Conservation (phyloP, 139 green algal species). For the Trebouxia sp. region DNA sequence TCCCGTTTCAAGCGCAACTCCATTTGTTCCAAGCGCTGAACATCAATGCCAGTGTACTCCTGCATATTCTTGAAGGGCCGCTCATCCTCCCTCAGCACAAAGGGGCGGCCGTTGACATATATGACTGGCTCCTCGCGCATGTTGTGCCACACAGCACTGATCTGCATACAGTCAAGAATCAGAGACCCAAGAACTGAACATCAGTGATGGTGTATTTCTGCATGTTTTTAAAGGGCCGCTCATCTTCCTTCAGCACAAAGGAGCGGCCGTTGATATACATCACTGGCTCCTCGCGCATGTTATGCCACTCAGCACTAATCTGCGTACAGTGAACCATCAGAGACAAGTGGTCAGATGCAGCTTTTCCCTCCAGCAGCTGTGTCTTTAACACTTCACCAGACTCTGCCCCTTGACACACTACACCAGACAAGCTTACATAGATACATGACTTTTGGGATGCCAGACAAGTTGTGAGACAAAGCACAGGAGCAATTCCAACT, state of each 20-base stretch:
- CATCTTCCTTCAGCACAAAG: slow-evolving; percentile 91
- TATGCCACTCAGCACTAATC: slow-evolving; percentile 78
- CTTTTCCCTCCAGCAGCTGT: too few species aligned
- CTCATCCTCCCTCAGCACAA: slow-evolving; percentile 89
- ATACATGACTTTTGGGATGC: too few species aligned
- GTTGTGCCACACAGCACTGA: slow-evolving; percentile 85
- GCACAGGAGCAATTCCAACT: too few species aligned
- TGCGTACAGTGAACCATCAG: background rate
- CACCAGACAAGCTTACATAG: too few species aligned
- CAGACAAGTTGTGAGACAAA: too few species aligned
- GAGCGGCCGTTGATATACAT: slow-evolving; percentile 94
- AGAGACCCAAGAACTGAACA: slow-evolving; percentile 66
- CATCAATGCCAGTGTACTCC: slow-evolving; percentile 93
- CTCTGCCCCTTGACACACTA: too few species aligned
- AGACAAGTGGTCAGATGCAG: too few species aligned
- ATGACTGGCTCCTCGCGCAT: slow-evolving; percentile 94
- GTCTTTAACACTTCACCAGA: too few species aligned
- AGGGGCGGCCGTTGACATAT: slow-evolving; percentile 92
- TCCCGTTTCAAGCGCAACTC: slow-evolving; percentile 89
- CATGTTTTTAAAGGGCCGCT: slow-evolving; percentile 89
- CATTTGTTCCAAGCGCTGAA: slow-evolving; percentile 83
- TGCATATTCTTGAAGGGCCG: slow-evolving; percentile 90
- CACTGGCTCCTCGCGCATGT: slow-evolving; percentile 95
- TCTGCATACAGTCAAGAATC: background rate
- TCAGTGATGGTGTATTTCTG: slow-evolving; percentile 78